These are phyloP conservation scores for Prunus kanzakura DNA, from an alignment of 306 rosid species.

Conservation along the genomic window DNA sequence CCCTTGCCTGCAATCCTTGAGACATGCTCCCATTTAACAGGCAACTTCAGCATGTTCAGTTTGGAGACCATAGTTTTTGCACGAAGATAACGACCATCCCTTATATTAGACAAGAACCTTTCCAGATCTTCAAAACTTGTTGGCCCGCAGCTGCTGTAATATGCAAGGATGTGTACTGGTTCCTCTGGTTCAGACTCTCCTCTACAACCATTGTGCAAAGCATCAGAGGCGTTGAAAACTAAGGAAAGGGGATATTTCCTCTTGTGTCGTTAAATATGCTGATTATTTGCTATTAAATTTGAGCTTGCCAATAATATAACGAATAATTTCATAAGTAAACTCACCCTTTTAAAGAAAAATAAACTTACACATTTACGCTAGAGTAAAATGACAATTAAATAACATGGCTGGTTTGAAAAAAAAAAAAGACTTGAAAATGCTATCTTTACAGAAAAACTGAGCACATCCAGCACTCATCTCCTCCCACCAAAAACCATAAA, in stretches of 20 bases:
- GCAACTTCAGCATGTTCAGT: constrained; percentile 80
- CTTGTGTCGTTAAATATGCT: background rate
- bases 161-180: constrained; percentile 93
- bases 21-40: constrained; percentile 94
- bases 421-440: background rate
- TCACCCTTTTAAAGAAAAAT: background rate
- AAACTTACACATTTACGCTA: background rate
- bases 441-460: background rate
- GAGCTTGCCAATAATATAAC: background rate
- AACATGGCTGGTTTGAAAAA: background rate
- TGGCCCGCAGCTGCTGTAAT: constrained; percentile 94
- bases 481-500: background rate
- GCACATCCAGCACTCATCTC: background rate
- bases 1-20: constrained; percentile 88
- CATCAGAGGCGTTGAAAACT: constrained; percentile 20
- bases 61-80: constrained; percentile 80
- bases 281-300: too few relatives aligned
- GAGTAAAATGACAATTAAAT: background rate
- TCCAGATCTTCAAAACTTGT: constrained; percentile 62
- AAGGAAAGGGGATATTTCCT: background rate
- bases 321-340: background rate
- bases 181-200: constrained; percentile 73
- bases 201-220: constrained; percentile 38
- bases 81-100: constrained; percentile 88
- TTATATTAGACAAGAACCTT: constrained; percentile 62